Evolutionary conservation across 805 yeast genomes (phyloP), one percentile per base, ranked within the genome.

Genomic region (Hagleromyces aurorensis): DNA sequence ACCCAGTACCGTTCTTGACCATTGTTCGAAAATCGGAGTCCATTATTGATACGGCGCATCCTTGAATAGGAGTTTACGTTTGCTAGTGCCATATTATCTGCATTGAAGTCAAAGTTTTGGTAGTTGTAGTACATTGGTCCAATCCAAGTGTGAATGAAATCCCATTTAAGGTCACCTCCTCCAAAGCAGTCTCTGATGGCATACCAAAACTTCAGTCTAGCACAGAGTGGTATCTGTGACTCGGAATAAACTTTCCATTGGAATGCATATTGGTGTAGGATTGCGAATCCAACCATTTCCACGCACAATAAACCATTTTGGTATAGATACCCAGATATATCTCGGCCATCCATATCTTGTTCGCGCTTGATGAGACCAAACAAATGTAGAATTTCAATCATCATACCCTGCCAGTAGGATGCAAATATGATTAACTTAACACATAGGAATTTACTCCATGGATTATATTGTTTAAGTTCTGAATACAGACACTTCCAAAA

Each of bases 361-460:
- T 54, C 47, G 30, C 60, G 44, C 23, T 53, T 35, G 37, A 72
- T 41, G 23, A 64, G 28, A 31, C 76, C 69, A 45, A 67, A 42
- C 48, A 67, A 61, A 57, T 69, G 61, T 24, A 79, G 46, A 1
- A 73, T 48, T 4, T 75, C 72, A 25, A 82, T 59, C 1, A 76
- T 40, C 6, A 80, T 59, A 0, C 93, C 85, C 52, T 91, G 98
- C 99, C 99, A 91, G 53, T 86, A 91, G n/a, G 95, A 82, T 14
- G 96, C 97, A 65, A 91, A 91, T 27, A 91, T 87, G 32, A 91
- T 85, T 40, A 86, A 67, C 50, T 91, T 91, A 26, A 91, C 94
- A 59, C 96, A 86, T 21, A 91, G 54, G 53, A 91, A 91, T 58
- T 87, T 87, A 7, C 93, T 86, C 71, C 91, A 76, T 3, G 97